Base-by-base conservation (phyloP, 2,329 filamentous ascomycete genomes). In the Hyphodiscus sp. region DNA sequence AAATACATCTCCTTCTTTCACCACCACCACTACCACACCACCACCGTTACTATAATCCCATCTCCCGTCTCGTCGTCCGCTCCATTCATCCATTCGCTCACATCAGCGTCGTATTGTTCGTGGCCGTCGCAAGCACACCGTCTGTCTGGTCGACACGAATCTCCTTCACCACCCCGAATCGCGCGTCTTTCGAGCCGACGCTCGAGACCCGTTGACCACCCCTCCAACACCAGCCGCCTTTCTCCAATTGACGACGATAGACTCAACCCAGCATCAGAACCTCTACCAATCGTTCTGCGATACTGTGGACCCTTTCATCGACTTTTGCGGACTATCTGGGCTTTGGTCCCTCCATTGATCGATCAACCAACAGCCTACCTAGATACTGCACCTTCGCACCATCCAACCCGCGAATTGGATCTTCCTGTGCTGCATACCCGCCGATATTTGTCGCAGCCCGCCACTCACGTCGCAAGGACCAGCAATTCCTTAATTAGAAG, bases 381-480 rank as follows among this genome's bases (percentile, higher is more conserved):
- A n/a, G 42, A 20, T 16, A 26, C 23, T 26, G 23, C 4, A 26
- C 23, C 3, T 26, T 26, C 23, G 23, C 44, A 41, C 45, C 52
- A 49, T 49, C 53, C 56, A 51, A 51, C 58, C 56, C 56, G 56
- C 60, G 52, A 59, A 59, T 58, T 45, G 54, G 49, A 55, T 41
- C 46, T 26, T 50, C 44, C 41, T 20, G 42, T 50, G 23, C 46
- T 42, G 44, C 52, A 49, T 61, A 61, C 61, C 58, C 61, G 59
- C 58, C 59, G 56, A 46, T 50, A 54, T 47, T 49, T 47, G 38
- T 42, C 42, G 47, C 47, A 38, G 47, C 41, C 54, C 41, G 58
- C 58, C 61, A 62, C 57, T 62, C 57, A 60, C 55, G 45, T 58
- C 53, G 51, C 53, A 52, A 57, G 53, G 48, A 50, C 47, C 52